Evolutionary conservation across 495 filamentous ascomycete species (phyloP).

Genomic region (Chaetomium fimeti): DNA sequence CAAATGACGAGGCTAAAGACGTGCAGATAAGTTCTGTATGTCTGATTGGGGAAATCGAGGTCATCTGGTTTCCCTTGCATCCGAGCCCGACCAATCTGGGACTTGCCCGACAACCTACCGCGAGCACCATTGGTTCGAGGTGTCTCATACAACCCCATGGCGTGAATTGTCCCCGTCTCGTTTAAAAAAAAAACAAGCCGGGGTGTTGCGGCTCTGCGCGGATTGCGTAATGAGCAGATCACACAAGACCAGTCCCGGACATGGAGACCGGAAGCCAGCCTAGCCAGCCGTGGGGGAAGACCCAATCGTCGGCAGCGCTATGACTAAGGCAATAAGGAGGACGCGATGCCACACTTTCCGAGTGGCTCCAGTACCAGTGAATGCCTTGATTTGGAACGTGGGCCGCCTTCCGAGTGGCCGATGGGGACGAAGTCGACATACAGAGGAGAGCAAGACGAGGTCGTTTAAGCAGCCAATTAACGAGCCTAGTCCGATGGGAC

Average conservation of each 20-base stretch:
- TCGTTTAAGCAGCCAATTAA: neutral
- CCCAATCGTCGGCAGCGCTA: neutral
- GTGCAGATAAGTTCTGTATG: neutral
- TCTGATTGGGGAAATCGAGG: slow-evolving; percentile 7
- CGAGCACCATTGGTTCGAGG: neutral
- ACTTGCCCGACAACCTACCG: neutral
- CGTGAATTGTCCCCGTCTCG: neutral
- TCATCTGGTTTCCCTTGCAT: slow-evolving; percentile 8
- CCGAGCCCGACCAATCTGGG: neutral
- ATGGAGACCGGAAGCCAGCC: neutral
- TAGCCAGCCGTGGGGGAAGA: slow-evolving; percentile 1
- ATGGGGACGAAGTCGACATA: neutral
- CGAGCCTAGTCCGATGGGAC: neutral
- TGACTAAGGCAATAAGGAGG: neutral
- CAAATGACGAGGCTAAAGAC: neutral
- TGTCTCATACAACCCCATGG: neutral
- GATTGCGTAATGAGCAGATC: slow-evolving; percentile 2
- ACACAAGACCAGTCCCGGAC: neutral
- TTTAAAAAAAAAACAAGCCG: neutral
- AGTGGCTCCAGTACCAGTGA: neutral
- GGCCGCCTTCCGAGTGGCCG: neutral
- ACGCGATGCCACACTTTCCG: neutral
- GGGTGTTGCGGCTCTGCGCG: slow-evolving; percentile 2
- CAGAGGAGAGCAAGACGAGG: neutral
- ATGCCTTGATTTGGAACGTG: neutral